A percentile compares a stretch with the other conserved stretches of the same genome.
These are phyloP conservation scores for Candolleomyces eurysporus DNA, from an alignment of 768 basidiomycete species.

Conservation along the genomic window DNA sequence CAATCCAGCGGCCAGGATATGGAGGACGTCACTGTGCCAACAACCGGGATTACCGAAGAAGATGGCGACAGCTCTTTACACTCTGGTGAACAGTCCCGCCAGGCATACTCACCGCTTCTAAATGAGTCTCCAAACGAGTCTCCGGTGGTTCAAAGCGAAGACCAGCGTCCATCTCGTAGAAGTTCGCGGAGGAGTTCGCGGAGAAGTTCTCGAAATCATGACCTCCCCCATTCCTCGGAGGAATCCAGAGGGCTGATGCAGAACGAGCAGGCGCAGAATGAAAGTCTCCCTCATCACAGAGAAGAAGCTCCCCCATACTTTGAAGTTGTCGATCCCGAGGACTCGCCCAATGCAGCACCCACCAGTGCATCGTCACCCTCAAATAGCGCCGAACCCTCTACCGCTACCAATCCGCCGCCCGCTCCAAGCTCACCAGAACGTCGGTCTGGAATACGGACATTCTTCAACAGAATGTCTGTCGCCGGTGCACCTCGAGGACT, in stretches of 20 bases:
- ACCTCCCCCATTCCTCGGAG: conserved; percentile 31
- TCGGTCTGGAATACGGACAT: conserved; percentile 48
- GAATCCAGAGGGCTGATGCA: conserved; percentile 28
- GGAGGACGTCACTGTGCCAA: conserved; percentile 48
- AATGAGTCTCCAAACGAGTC: conserved; percentile 31
- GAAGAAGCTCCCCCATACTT: conserved; percentile 71
- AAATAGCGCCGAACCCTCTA: background rate
- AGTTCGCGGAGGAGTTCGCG: too few species aligned
- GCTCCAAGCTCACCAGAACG: conserved; percentile 23
- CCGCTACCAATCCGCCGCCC: background rate
- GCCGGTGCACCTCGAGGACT: conserved; percentile 16
- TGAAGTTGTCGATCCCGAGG: conserved; percentile 41
- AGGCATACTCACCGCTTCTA: conserved; percentile 39
- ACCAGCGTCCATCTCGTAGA: conserved; percentile 16
- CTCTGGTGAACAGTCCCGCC: conserved; percentile 29
- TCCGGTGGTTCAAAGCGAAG: conserved; percentile 34
- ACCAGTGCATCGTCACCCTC: background rate
- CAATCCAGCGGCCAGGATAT: conserved; percentile 48
- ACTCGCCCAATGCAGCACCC: background rate
- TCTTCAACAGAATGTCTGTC: conserved; percentile 40
- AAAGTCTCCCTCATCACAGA: conserved; percentile 35
- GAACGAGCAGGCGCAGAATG: conserved; percentile 9
- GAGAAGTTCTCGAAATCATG: conserved; percentile 19
- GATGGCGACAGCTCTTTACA: conserved; percentile 29
- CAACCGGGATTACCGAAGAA: conserved; percentile 34